These are phyloP conservation scores for Mycogone perniciosa DNA, from an alignment of 2,329 filamentous ascomycete species.

Conservation along the genomic window DNA sequence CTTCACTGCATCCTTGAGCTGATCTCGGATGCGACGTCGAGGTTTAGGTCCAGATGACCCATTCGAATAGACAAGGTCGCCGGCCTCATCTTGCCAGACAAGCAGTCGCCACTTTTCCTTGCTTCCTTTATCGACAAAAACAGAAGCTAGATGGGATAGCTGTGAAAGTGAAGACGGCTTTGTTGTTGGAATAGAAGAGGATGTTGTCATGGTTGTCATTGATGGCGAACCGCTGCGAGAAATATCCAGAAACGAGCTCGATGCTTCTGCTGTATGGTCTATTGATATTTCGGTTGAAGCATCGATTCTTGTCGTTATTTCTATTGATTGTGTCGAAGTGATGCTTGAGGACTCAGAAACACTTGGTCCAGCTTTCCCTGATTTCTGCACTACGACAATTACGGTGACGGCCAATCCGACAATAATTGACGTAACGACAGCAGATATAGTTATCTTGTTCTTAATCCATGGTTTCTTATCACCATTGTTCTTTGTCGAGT, in stretches of 20 bases:
- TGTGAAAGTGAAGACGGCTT: neutral
- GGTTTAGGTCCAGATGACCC: conserved; percentile 1
- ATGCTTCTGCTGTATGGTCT: neutral
- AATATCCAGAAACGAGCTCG: neutral
- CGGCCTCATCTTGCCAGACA: conserved; percentile 19
- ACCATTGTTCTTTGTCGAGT: no score
- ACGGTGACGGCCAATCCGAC: no score
- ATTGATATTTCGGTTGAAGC: neutral
- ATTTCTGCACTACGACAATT: no score
- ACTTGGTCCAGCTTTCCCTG: no score
- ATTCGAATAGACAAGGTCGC: conserved; percentile 15
- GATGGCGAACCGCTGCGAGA: neutral
- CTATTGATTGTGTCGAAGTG: no score
- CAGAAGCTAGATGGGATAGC: conserved; percentile 14
- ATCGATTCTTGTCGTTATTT: neutral
- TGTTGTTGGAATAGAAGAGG: neutral
- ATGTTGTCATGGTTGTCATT: neutral
- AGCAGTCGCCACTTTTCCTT: conserved; percentile 13
- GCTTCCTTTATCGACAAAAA: conserved; percentile 5
- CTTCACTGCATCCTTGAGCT: conserved; percentile 8
- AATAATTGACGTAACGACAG: no score
- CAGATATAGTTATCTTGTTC: no score
- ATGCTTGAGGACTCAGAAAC: no score
- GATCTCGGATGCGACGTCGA: neutral
- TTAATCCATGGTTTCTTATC: no score